Evolutionary conservation across 352 stramenopile species (phyloP).

Genomic region (Phytophthora palmivora): DNA sequence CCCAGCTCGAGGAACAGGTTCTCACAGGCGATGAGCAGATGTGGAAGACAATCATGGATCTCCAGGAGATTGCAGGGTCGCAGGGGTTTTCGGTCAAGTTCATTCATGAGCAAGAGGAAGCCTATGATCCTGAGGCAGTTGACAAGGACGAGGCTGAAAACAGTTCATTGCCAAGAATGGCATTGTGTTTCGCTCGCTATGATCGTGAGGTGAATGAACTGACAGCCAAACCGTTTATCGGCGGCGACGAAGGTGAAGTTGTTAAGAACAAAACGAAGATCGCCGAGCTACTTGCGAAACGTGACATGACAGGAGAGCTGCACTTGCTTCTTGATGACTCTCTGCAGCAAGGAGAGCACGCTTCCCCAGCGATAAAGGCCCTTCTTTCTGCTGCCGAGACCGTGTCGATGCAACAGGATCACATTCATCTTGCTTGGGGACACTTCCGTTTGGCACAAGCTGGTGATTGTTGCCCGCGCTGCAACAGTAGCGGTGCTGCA

Average conservation of each 20-base stretch:
- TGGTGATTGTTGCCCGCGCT: conserved; percentile 71
- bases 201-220: conserved; percentile 78
- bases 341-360: conserved; percentile 32
- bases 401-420: conserved; percentile 23
- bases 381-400: conserved; percentile 26
- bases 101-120: conserved; percentile 39
- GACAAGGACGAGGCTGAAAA: conserved; percentile 10
- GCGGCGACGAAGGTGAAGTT: conserved; percentile 60
- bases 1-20: conserved; percentile 27
- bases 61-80: conserved; percentile 31
- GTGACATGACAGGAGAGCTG: conserved; percentile 30
- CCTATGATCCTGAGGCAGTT: conserved; percentile 15
- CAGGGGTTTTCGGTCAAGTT: conserved; percentile 43
- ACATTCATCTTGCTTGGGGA: conserved; percentile 35
- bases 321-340: conserved; percentile 80
- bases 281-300: conserved; percentile 26
- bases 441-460: conserved; percentile 74
- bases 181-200: conserved; percentile 63
- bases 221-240: conserved; percentile 73
- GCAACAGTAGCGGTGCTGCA: conserved; percentile 35
- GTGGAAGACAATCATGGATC: conserved; percentile 45
- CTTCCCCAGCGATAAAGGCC: conserved; percentile 25
- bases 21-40: conserved; percentile 15
- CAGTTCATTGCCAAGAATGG: conserved; percentile 23
- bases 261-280: conserved; percentile 34